Base-by-base conservation (phyloP, 2,329 filamentous ascomycete genomes). In the Pseudopyricularia javanii region DNA sequence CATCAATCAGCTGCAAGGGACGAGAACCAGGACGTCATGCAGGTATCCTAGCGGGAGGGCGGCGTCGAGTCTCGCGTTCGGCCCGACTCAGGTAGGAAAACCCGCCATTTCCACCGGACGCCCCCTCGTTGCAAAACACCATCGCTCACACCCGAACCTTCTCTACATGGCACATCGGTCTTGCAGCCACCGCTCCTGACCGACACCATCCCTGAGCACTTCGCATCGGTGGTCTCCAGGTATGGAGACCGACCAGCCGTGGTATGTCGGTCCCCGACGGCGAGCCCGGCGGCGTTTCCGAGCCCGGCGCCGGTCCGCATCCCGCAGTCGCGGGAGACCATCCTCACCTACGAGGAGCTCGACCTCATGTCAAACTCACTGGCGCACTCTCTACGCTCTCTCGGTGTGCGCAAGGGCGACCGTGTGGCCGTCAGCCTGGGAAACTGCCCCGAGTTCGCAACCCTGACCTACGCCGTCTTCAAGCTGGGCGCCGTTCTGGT, bases 371-470 rank as follows among this genome's bases (percentile, higher is more conserved):
- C 77, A 59, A 74, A 77, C 47, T 70, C 75, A 52, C 66, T 86
- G 47, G 82, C 83, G 6, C 80, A 79, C 50, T 85, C 85, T 11
- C 67, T 91, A 55, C 67, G 88, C 45, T 77, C 79, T 22, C 76
- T 82, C 66, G 84, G 84, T 2, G 79, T 89, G 51, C 71, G 77
- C 37, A 76, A 79, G 30, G 85, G 85, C 34, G 86, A 89, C 63
- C 75, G 85, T 14, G 74, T 90, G 28, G 86, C 80, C 30, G 83
- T 91, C 58, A 88, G 89, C 82, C 85, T 85, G 67, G 60, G 90
- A 71, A 69, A 95, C 78, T 71, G 90, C 74, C 70, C 94, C 77
- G 75, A 95, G 79, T 91, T 91, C 81, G 68, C 86, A 30, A 76
- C 84, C 3, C 75, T 88, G 15, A 87, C 88, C 71, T 88, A 89